Base-by-base conservation (phyloP, 2,329 filamentous ascomycete species). In the Fusarium goolgardi region DNA sequence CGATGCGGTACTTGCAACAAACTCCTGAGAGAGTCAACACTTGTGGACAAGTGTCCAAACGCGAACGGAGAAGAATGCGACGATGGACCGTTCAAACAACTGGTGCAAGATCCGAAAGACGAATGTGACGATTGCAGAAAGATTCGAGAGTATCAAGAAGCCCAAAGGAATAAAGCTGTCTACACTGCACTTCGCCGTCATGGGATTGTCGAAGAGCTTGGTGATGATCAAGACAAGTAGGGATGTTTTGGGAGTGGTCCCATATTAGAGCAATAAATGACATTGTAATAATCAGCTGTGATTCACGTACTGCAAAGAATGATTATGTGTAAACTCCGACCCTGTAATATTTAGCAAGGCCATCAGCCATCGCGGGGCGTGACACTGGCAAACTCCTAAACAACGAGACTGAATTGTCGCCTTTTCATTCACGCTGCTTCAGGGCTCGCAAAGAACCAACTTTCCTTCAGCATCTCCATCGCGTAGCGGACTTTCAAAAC, bases 401-500 rank as follows among this genome's bases (percentile, higher is more conserved):
- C 2, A 44, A 10, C 6, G 10, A 27, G 3, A 6, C 9, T 6
- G 15, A 0, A 13, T 27, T n/a, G 3, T 43, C 23, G 3, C 23
- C 15, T 27, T 8, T 5, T 8, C 6, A 23, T 4, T 13, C 12
- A 49, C 6, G 9, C 2, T 13, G 18, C 6, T 18, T 11, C 3
- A n/a, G 11, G 7, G 5, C 0, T 9, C 1, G 15, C 20, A 49
- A 16, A 6, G 1, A 13, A 20, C 8, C 5, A 1, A 12, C 3
- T 3, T 12, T 15, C 9, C 21, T 7, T 2, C 11, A 18, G 3
- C 7, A 23, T 10, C 11, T 10, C 5, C 7, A 25, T 3, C 6
- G 1, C 4, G 12, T 2, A 12, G 7, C 7, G 10, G 0, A 2
- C 3, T 18, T 23, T 8, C 16, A n/a, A 0, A 6, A 34, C 23